phyloP scores from a whole-genome alignment of 495 filamentous ascomycete species.

The Neurospora sp. region DNA sequence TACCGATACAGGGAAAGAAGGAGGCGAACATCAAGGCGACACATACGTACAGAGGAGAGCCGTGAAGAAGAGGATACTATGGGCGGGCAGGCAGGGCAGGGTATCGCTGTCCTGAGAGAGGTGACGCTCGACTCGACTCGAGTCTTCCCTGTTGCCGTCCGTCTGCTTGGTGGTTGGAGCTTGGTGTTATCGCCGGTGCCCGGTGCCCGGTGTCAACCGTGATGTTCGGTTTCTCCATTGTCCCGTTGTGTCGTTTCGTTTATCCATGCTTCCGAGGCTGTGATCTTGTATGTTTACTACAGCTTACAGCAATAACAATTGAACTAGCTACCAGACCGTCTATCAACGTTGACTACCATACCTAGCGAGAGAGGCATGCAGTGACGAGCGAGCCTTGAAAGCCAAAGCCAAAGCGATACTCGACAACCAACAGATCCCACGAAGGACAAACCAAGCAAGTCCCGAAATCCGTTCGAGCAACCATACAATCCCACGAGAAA shows the following conservation, averaged over 20 bases:
- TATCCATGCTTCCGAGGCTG: not conserved
- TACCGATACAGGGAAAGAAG: no score
- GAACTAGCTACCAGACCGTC: not conserved
- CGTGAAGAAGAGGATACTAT: not conserved
- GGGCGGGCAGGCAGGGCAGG: not conserved
- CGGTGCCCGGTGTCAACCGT: no score
- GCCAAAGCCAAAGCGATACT: not conserved
- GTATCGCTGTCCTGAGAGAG: not conserved
- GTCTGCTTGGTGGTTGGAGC: not conserved
- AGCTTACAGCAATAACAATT: not conserved
- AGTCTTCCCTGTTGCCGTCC: not conserved
- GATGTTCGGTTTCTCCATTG: not conserved
- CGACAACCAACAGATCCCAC: not conserved
- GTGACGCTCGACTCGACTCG: not conserved
- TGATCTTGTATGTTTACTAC: not conserved
- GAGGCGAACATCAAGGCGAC: accelerated
- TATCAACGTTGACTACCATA: not conserved
- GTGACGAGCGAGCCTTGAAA: not conserved
- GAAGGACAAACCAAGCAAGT: not conserved
- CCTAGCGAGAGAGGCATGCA: not conserved
- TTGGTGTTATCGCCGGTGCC: not conserved
- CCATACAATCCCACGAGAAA: not conserved
- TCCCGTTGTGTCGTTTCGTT: not conserved
- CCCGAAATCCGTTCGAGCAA: not conserved
- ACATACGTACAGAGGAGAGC: not conserved